Evolutionary conservation across 306 rosid species (phyloP), one percentile per base, ranked within the genome.

Genomic region (Quercus gilva): DNA sequence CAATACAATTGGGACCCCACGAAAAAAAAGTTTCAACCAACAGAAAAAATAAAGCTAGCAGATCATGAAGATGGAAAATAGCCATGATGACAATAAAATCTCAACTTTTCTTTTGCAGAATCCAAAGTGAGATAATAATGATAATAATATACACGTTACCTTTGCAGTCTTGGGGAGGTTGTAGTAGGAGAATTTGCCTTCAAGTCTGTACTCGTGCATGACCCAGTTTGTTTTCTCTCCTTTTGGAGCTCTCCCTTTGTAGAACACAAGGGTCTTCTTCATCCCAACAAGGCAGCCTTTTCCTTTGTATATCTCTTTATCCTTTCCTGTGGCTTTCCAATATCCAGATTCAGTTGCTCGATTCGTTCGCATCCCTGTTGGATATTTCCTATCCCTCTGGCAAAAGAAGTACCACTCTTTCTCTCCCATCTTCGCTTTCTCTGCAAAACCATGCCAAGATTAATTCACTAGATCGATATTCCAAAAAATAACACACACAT

Each of bases 301-400:
- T 5, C 90, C 90, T 78, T 84, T 88, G 88, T 21, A 90, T 69
- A 95, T 91, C 81, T 93, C 98, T 19, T 80, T 88, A 17, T 95
- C 99, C 79, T 95, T 95, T 5, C 99, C 99, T 0, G 99, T 95
- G 15, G 99, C 99, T 74, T 95, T 95, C 99, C 99, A 95, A 72
- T 95, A 95, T 0, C 99, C 99, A 0, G 96, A 87, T 52, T 87
- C 90, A 3, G 99, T 95, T 3, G 99, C 99, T 72, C 99, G 79
- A 63, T 95, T 95, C 0, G 99, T 95, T 72, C 99, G 81, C 94
- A 87, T 91, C 0, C 99, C 99, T 0, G 99, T 95, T n/a, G 99
- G 99, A 75, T 95, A 95, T 79, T 95, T 95, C 71, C 98, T 79
- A 64, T 95, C 99, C 67, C 90, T 88, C 67, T 91, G 97, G 80